Evolutionary conservation across 805 yeast genomes (phyloP), one percentile per base, ranked within the genome.

Genomic region (Starmerella apicola): DNA sequence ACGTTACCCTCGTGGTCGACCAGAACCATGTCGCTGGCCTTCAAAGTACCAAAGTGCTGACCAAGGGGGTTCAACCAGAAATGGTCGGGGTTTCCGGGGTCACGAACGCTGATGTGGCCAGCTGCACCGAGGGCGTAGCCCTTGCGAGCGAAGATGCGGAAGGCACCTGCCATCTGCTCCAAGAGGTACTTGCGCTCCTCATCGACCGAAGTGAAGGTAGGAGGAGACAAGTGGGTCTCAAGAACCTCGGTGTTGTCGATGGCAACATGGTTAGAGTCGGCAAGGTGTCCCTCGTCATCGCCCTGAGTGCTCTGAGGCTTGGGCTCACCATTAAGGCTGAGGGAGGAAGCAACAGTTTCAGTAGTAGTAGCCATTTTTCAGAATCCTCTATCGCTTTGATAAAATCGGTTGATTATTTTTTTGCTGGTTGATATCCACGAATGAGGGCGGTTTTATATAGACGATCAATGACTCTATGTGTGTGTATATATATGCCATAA

Each of bases 41-140:
- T 71, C 54, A 77, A 60, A 32, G 71, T 54, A 17, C 71, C 67
- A 57, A 80, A 83, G 59, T 83, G 94, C 49, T 67, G 70, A n/a
- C 80, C 88, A 47, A 83, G 63, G 4, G 95, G 94, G 60, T 83
- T 83, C 57, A 83, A 81, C 94, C 94, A 83, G 58, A 83, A 83
- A 3, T 88, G 80, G 34, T 66, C 57, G n/a, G 79, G 79, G 47
- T 78, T 74, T 32, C 80, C 74, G 3, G 95, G 94, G 54, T 83
- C 95, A 50, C 91, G 70, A 10, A 83, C 70, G 7, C 91, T 78
- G 42, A 83, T 82, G 56, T 83, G 95, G 18, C 95, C 95, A 0
- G 94, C 84, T 17, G 74, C 59, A 13, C 94, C 94, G 57, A 81
- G 84, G 15, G 76, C 66, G 59, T 63, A 82, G 15, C 82, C 83